A percentile compares a stretch with the other conserved stretches of the same genome.
Conservation (phyloP, 495 filamentous ascomycete genomes). For the Podospora anserina region DNA sequence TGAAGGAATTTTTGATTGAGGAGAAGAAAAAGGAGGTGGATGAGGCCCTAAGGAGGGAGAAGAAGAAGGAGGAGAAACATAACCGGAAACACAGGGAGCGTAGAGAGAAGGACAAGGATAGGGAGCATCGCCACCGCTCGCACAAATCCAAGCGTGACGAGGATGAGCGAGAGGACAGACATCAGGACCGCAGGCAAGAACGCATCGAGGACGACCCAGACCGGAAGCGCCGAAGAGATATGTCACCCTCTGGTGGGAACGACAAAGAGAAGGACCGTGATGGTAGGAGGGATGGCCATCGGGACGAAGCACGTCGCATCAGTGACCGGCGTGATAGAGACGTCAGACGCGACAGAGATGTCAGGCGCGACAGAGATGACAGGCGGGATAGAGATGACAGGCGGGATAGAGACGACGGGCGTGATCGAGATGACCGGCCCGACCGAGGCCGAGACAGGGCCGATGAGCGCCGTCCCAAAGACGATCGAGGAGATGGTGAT, state of each 20-base stretch:
- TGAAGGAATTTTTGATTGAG: constrained; percentile 85
- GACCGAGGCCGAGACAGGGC: constrained; percentile 29
- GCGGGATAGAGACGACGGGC: background rate
- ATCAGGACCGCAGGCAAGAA: constrained; percentile 8
- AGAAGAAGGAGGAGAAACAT: constrained; percentile 37
- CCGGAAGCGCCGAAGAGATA: background rate
- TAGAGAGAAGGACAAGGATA: constrained; percentile 19
- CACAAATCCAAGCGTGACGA: constrained; percentile 27
- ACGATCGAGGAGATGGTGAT: constrained; percentile 25
- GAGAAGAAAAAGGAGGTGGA: constrained; percentile 88
- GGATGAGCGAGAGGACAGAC: constrained; percentile 17
- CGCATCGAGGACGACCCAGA: constrained; percentile 17
- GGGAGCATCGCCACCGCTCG: constrained; percentile 28
- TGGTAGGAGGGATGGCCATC: constrained; percentile 25
- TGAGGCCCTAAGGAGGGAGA: constrained; percentile 58
- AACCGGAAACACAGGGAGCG: constrained; percentile 39
- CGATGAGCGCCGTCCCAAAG: constrained; percentile 20
- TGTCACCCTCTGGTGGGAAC: background rate
- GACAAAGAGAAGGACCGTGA: constrained; percentile 13
- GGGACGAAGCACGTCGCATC: constrained; percentile 26
- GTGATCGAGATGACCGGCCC: constrained; percentile 21
- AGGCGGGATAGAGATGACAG: background rate
- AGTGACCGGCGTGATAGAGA: constrained; percentile 16
- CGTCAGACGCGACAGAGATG: constrained; percentile 18
- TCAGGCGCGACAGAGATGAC: constrained; percentile 18